These are phyloP conservation scores for Actinomortierella wolfii DNA, from an alignment of 371 early-diverging fungal species.

Conservation along the genomic window DNA sequence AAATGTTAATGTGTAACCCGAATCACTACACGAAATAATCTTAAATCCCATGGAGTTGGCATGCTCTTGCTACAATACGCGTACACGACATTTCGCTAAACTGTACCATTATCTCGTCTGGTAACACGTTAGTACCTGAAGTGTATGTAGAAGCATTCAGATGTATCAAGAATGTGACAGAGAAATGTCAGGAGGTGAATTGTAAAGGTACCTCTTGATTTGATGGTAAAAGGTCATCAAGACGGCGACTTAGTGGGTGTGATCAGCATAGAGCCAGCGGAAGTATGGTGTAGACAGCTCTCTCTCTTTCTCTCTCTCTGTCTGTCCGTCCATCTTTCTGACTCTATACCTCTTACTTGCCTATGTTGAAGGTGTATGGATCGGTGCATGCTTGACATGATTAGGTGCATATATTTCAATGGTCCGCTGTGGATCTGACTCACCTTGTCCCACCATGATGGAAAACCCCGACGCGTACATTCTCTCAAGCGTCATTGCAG, in stretches of 20 bases:
- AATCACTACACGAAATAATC: slow-evolving; percentile 19
- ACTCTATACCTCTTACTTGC: no score
- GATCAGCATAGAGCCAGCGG: no score
- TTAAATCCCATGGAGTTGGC: slow-evolving; percentile 25
- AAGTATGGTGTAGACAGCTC: no score
- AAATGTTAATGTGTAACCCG: slow-evolving; percentile 26
- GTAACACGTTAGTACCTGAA: slow-evolving; percentile 9
- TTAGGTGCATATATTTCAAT: no score
- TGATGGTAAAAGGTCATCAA: neutral
- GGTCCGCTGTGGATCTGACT: no score
- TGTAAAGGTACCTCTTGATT: slow-evolving; percentile 3
- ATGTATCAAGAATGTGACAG: neutral
- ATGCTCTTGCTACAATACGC: slow-evolving; percentile 20
- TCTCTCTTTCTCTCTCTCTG: no score
- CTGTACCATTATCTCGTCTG: slow-evolving; percentile 23
- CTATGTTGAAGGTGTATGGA: no score
- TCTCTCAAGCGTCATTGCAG: no score
- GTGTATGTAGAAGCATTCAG: slow-evolving; percentile 12
- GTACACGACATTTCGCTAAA: slow-evolving; percentile 21
- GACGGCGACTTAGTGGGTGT: neutral
- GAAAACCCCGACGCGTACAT: no score
- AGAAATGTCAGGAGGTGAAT: slow-evolving; percentile 2
- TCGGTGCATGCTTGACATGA: no score
- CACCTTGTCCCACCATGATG: no score
- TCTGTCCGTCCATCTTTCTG: no score